Base-by-base conservation (phyloP, 768 basidiomycete species). In the Pisolithus sp. region DNA sequence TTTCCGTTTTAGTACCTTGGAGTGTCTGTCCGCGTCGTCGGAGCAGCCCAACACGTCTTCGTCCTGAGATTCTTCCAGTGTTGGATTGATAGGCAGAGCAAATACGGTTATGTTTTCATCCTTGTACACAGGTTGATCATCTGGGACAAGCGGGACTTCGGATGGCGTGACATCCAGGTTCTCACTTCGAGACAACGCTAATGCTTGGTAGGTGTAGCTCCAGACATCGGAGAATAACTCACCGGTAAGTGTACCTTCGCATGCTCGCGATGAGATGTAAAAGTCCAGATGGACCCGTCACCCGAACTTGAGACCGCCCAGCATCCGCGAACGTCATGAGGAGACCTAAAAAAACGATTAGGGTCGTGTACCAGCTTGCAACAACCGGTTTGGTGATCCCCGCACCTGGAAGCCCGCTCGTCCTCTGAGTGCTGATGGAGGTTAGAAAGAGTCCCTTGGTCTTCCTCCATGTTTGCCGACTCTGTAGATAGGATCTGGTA, bases 291-390 rank as follows among this genome's bases (percentile, higher is more conserved):
- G 93, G 93, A 4, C 92, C 93, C 20, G 80, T 68, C 20, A 95
- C 59, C 42, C 79, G 69, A 34, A 95, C 56, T 39, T 75, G 70
- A 17, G 73, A 65, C 30, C 82, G 75, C 0, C 79, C 77, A 1
- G 77, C 76, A 69, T 95, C 93, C 15, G 89, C 89, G 52, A 86
- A 73, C 2, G 81, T 81, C 89, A 94, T 89, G 20, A 91, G 53
- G 9, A 91, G 62, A 0, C 91, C 92, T 89, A 50, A 28, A 4
- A 40, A 18, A 4, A 40, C 20, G 36, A 42, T 2, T 1, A 36
- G 15, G 2, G 10, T 10, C 43, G 8, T 49, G 37, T 2, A 23
- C 47, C 20, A 49, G 10, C 26, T 46, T 20, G n/a, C n/a, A 38
- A 53, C n/a, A 46, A 3, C 0, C 23, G 8, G 43, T 23, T 45